A percentile compares a stretch with the other conserved stretches of the same genome.
These are phyloP conservation scores for Magnaporthiopsis rhizophila DNA, from an alignment of 2,329 filamentous ascomycete species.

Conservation along the genomic window DNA sequence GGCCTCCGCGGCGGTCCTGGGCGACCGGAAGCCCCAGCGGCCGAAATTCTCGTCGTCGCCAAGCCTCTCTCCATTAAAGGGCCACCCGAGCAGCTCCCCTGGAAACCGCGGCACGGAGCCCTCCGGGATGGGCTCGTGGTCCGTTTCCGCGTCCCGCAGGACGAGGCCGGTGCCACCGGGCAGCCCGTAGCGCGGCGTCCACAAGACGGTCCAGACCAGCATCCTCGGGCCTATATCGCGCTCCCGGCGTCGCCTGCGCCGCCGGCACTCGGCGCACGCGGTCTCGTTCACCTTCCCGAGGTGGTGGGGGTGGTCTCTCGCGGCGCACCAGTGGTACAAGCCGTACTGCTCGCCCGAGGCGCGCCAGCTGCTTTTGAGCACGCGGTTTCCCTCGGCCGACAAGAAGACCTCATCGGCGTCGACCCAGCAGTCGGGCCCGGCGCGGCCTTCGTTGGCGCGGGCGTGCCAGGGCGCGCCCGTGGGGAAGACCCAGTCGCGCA, in stretches of 20 bases:
- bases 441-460: too few species aligned
- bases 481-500: slow-evolving; percentile 4
- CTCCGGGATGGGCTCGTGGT: too few species aligned
- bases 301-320: not conserved
- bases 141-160: not conserved
- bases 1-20: too few species aligned
- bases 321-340: not conserved
- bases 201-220: not conserved
- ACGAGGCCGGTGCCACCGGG: not conserved
- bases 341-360: not conserved
- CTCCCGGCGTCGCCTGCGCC: not conserved
- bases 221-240: not conserved
- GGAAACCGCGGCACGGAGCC: too few species aligned
- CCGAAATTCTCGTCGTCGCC: too few species aligned
- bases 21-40: too few species aligned
- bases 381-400: not conserved
- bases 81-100: too few species aligned
- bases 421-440: not conserved
- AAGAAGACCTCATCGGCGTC: not conserved
- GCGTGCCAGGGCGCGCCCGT: not conserved
- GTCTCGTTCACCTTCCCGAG: not conserved
- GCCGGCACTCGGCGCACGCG: not conserved
- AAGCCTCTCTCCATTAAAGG: too few species aligned
- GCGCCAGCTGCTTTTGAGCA: slow-evolving; percentile 1
- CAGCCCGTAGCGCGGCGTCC: not conserved